Base-by-base conservation (phyloP, 305 asterid species). In the Plantago rigida region DNA sequence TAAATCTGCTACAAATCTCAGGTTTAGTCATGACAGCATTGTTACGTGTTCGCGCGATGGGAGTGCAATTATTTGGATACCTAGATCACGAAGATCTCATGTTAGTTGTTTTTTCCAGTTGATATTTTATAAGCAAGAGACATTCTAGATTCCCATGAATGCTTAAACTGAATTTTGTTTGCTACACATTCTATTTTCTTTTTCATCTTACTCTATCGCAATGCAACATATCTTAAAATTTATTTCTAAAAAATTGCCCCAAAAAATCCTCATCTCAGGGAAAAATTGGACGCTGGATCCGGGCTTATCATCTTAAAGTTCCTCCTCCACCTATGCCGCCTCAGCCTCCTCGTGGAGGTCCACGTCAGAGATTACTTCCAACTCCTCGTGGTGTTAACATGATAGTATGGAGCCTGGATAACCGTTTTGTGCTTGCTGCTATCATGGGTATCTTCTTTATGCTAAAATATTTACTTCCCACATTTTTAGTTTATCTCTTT, bases 11-110 rank as follows among this genome's bases (percentile, higher is more conserved):
- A 14, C 52, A 15, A 54, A 64, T 67, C 52, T 51, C 89, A 92
- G 99, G 96, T 82, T 78, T 73, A 78, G 82, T 65, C 94, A 85
- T 69, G 94, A 89, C 68, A 86, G 81, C 72, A 87, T 93, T 34
- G 99, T 93, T 56, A 93, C 99, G 45, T 93, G 99, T 68, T 93
- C 99, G 31, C 96, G 97, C 41, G 99, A 93, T 78, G 99, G 99
- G 61, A 93, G 97, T 87, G 99, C 99, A 71, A 93, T 93, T 62
- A 93, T 93, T 68, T 93, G 99, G 99, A 82, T 78, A 47, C 95
- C 95, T 58, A 83, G 78, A 80, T 82, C 87, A 52, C 85, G 85
- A 66, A 83, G 88, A 79, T 82, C 82, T 62, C 94, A 84, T 81
- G 99, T 89, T 75, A 81, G 87, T 82, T 72, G 66, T 74, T 79